Evolutionary conservation across 768 basidiomycete genomes (phyloP).

Genomic region (Macrocybe gigantea): DNA sequence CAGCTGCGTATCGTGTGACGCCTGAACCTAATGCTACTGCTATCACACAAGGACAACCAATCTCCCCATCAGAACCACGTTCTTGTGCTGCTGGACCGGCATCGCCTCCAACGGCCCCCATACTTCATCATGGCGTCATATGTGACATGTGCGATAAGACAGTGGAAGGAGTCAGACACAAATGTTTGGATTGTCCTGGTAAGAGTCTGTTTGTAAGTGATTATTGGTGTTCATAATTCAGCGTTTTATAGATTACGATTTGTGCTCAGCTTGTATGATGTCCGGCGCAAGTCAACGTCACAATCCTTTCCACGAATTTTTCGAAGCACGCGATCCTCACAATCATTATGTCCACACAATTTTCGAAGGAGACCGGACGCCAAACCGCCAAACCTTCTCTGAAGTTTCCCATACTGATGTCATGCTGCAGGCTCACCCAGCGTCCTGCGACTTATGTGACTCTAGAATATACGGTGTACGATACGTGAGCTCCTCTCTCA

Average conservation of each 20-base stretch:
- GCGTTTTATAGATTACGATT: conserved; percentile 54
- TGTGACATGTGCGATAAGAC: conserved; percentile 61
- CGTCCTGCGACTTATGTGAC: conserved; percentile 75
- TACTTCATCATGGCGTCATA: conserved; percentile 50
- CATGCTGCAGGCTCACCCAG: conserved; percentile 41
- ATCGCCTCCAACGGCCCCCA: conserved; percentile 17
- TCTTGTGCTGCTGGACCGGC: not conserved
- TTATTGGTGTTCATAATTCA: not conserved
- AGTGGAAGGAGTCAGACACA: conserved; percentile 66
- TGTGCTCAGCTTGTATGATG: conserved; percentile 55
- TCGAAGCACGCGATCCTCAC: conserved; percentile 61
- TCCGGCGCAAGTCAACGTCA: conserved; percentile 46
- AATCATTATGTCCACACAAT: conserved; percentile 62
- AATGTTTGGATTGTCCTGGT: conserved; percentile 77
- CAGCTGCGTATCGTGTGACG: not conserved
- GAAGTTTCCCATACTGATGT: too few relatives aligned
- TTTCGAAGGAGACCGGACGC: conserved; percentile 12
- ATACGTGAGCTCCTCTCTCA: conserved; percentile 45
- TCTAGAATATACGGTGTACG: conserved; percentile 63
- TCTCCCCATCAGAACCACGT: not conserved
- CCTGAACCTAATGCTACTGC: not conserved
- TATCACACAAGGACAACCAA: not conserved
- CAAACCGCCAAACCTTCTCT: too few relatives aligned
- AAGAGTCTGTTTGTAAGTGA: conserved; percentile 12
- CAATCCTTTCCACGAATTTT: conserved; percentile 65